Conservation (phyloP, 2,329 filamentous ascomycete species). For the Volutella citrinella region DNA sequence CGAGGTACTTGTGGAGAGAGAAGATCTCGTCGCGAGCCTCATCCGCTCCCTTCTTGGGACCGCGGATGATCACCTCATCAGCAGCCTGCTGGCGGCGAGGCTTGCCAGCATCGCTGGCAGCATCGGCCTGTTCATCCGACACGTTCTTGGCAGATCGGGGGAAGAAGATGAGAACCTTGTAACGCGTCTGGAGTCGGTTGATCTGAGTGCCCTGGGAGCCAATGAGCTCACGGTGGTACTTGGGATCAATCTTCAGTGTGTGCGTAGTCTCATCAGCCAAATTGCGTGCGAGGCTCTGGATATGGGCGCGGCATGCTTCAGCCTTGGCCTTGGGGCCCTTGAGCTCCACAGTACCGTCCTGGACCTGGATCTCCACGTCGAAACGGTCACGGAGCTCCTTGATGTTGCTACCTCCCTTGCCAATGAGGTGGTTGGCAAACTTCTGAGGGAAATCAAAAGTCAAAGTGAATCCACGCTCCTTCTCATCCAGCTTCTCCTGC, state of each 20-base stretch:
- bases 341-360: slow-evolving; percentile 91
- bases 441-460: slow-evolving; percentile 94
- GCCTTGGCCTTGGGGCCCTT: slow-evolving; percentile 96
- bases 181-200: slow-evolving; percentile 86
- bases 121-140: slow-evolving; percentile 68
- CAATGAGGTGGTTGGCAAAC: slow-evolving; percentile 80
- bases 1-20: slow-evolving; percentile 81
- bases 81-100: slow-evolving; percentile 69
- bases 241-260: slow-evolving; percentile 83
- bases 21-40: slow-evolving; percentile 88
- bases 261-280: slow-evolving; percentile 90
- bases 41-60: slow-evolving; percentile 89
- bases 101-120: slow-evolving; percentile 64
- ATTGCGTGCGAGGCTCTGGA: slow-evolving; percentile 73
- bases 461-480: slow-evolving; percentile 83
- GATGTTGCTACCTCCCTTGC: slow-evolving; percentile 65
- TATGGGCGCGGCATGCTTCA: slow-evolving; percentile 79
- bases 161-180: slow-evolving; percentile 95
- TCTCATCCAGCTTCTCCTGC: slow-evolving; percentile 88
- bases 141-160: slow-evolving; percentile 61
- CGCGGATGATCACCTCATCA: slow-evolving; percentile 88
- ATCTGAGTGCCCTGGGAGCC: slow-evolving; percentile 84
- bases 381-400: slow-evolving; percentile 64
- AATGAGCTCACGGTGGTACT: slow-evolving; percentile 93
- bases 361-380: slow-evolving; percentile 77